Conservation (phyloP, 805 yeast genomes). For the Metschnikowia aberdeeniae region DNA sequence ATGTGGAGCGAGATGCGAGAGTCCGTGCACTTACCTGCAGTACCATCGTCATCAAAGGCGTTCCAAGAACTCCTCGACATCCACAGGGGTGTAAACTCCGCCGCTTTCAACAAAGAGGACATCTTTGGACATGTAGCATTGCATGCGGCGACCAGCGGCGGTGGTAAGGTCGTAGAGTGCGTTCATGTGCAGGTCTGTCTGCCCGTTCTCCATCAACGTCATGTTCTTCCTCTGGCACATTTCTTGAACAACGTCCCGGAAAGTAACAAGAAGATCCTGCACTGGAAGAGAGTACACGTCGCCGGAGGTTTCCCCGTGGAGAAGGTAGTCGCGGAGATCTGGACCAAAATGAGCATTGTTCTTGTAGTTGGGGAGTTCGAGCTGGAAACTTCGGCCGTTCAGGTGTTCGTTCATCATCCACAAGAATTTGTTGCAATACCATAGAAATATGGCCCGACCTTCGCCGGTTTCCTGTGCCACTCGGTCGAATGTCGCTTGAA, state of each 20-base stretch:
- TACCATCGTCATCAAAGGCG: neutral
- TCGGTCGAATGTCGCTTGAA: constrained; percentile 17
- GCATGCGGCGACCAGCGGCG: constrained; percentile 30
- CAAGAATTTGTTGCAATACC: constrained; percentile 11
- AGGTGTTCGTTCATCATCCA: neutral
- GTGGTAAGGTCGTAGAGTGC: constrained; percentile 41
- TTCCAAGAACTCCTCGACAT: constrained; percentile 1
- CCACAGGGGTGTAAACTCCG: constrained; percentile 41
- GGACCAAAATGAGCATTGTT: neutral
- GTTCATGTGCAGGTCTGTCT: constrained; percentile 29
- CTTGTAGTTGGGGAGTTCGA: constrained; percentile 4
- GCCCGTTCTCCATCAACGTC: constrained; percentile 32
- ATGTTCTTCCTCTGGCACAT: constrained; percentile 52
- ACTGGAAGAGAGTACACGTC: constrained; percentile 39
- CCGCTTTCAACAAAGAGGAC: constrained; percentile 50
- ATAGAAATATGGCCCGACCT: constrained; percentile 2
- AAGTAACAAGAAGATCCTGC: constrained; percentile 43
- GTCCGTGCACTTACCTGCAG: too few relatives aligned
- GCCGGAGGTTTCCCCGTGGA: constrained; percentile 3
- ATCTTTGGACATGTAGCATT: constrained; percentile 58
- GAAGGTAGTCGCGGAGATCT: neutral
- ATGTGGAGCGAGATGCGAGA: neutral
- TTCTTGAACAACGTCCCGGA: constrained; percentile 62
- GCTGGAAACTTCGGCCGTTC: neutral
- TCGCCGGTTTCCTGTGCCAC: neutral